Evolutionary conservation across 2,329 filamentous ascomycete species (phyloP), one percentile per base, ranked within the genome.

Genomic region (Microdochium paspali): DNA sequence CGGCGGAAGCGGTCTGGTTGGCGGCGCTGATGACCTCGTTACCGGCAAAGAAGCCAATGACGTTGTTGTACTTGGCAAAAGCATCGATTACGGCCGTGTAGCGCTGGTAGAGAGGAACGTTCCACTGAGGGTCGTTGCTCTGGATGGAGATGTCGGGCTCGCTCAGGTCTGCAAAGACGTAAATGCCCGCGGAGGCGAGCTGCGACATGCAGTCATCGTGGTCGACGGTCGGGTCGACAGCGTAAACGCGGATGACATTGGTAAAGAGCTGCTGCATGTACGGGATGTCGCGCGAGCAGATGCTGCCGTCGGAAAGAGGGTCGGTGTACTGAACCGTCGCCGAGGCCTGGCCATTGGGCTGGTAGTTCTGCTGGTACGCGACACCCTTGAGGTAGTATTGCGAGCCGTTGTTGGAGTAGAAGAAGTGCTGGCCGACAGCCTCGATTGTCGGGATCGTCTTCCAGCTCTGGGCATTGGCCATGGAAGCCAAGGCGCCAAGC

Each of bases 41-140:
- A 65, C 93, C 93, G 57, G 90, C 91, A 66, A 98, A 97, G 84
- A 97, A 98, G 60, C 93, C 93, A 54, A 98, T 82, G 46, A 88
- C 84, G 71, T 98, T 98, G 68, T 80, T 77, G 77, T 95, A 97
- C 64, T 87, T 76, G 57, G 78, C 74, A 60, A 98, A 73, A 53
- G 79, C 76, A 63, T 97, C 90, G 50, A 98, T 73, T 51, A 98
- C 93, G 26, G 71, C 70, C 49, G 83, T 87, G 76, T 97, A 98
- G 54, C 89, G 87, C 30, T 74, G 64, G 71, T 83, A 95, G 44
- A 96, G 77, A 12, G 78, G 77, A 46, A 82, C 77, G 64, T 89
- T 82, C 93, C 93, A 98, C 51, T 74, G 61, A 18, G 91, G 85
- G 55, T 76, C 67, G 62, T 87, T 77, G 56, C 90, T 87, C 73